A percentile compares a stretch with the other conserved stretches of the same genome.
Evolutionary conservation across 257 asterid species (phyloP).

Genomic region (Nicotiana noctiflora): DNA sequence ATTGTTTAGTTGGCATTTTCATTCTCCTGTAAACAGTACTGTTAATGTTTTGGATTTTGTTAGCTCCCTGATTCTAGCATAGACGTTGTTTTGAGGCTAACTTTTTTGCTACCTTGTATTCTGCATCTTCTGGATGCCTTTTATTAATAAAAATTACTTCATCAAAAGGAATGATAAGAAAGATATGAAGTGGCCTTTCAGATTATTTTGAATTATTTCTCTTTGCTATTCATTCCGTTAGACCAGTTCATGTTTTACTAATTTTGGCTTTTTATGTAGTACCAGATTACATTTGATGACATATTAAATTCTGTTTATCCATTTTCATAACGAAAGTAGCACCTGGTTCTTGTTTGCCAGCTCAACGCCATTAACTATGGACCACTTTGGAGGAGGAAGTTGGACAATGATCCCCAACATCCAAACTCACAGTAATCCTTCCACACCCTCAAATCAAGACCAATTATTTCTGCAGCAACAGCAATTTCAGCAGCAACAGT

Average conservation of each 20-base stretch:
- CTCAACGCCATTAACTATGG: constrained; percentile 39
- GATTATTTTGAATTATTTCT: neutral
- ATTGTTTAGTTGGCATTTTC: too few relatives aligned
- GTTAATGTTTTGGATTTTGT: too few relatives aligned
- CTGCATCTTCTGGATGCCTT: too few relatives aligned
- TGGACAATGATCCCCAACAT: constrained; percentile 86
- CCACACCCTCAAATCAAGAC: constrained; percentile 78
- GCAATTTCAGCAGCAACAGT: constrained; percentile 48
- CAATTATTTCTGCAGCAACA: constrained; percentile 57
- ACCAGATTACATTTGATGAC: neutral
- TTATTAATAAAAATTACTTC: too few relatives aligned
- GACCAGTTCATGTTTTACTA: neutral
- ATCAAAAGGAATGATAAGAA: neutral
- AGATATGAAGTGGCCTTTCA: neutral
- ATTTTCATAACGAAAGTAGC: neutral
- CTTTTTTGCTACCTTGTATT: too few relatives aligned
- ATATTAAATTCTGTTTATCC: neutral
- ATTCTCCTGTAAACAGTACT: too few relatives aligned
- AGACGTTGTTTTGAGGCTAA: too few relatives aligned
- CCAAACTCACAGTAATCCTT: constrained; percentile 66
- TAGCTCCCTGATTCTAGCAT: too few relatives aligned
- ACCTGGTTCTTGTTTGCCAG: neutral
- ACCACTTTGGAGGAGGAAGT: constrained; percentile 68
- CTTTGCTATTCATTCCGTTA: neutral
- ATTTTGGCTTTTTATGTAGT: neutral